Percentiles rank a stretch among this genome's conserved stretches.
phyloP scores from a whole-genome alignment of 768 basidiomycete genomes.

The Hemileccinum impolitum region DNA sequence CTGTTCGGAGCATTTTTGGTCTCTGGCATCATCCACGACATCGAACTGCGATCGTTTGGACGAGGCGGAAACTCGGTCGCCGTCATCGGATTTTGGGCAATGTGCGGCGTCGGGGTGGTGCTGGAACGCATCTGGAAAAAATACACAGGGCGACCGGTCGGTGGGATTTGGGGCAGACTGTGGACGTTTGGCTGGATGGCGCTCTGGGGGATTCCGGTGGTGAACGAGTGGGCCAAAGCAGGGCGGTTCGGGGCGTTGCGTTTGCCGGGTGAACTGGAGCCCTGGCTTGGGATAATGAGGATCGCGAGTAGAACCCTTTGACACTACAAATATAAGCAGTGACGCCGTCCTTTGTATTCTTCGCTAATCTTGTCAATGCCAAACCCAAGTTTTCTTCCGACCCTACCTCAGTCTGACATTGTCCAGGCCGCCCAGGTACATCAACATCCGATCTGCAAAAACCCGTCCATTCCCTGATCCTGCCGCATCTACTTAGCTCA shows the following conservation, averaged over 20 bases:
- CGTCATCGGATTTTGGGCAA: slow-evolving; percentile 50
- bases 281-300: slow-evolving; percentile 27
- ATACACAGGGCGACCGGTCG: slow-evolving; percentile 40
- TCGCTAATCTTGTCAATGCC: slow-evolving; percentile 15
- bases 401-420: slow-evolving; percentile 49
- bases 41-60: slow-evolving; percentile 55
- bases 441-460: slow-evolving; percentile 8
- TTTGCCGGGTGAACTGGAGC: slow-evolving; percentile 9
- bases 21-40: slow-evolving; percentile 56
- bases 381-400: slow-evolving; percentile 45
- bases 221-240: slow-evolving; percentile 36
- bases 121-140: slow-evolving; percentile 47
- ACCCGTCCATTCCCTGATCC: slow-evolving; percentile 8
- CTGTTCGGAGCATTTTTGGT: slow-evolving; percentile 55
- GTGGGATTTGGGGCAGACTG: slow-evolving; percentile 44
- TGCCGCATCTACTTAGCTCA: slow-evolving; percentile 44
- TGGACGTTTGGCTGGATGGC: slow-evolving; percentile 54
- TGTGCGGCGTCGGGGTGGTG: slow-evolving; percentile 49
- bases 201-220: slow-evolving; percentile 45
- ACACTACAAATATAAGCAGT: too few species aligned
- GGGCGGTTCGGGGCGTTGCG: slow-evolving; percentile 12
- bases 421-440: slow-evolving; percentile 59
- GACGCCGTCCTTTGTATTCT: too few species aligned
- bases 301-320: too few species aligned
- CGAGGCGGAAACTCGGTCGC: slow-evolving; percentile 42